phyloP scores from a whole-genome alignment of 768 basidiomycete genomes.

The Leccinum obscurum region DNA sequence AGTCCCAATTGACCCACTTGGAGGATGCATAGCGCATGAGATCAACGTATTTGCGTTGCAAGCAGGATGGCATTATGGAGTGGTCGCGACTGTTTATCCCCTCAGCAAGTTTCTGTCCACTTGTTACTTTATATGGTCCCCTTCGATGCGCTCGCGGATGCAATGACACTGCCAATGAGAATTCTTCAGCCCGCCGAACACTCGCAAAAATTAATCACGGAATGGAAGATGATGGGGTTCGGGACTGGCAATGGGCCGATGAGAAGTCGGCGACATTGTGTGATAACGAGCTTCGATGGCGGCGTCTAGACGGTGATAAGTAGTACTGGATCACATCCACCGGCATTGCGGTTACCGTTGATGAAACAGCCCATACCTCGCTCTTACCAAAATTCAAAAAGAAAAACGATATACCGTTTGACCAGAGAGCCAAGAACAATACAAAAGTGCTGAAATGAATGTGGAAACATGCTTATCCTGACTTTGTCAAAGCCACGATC shows the following conservation, averaged over 20 bases:
- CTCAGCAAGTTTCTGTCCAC: background rate
- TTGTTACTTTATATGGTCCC: background rate
- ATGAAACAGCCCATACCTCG: background rate
- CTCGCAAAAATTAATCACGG: background rate
- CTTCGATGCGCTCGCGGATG: background rate
- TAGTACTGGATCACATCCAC: too few relatives aligned
- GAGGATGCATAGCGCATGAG: constrained; percentile 31
- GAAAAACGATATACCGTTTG: background rate
- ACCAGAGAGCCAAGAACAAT: background rate
- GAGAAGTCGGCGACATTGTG: background rate
- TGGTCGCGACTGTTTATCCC: background rate
- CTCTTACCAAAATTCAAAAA: background rate
- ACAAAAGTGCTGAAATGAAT: too few relatives aligned
- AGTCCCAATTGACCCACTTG: constrained; percentile 41
- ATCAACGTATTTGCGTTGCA: constrained; percentile 37
- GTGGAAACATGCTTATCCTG: too few relatives aligned
- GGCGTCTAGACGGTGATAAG: background rate
- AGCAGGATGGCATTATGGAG: constrained; percentile 3
- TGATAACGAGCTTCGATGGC: background rate
- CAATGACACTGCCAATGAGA: too few relatives aligned
- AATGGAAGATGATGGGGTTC: background rate
- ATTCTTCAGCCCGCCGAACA: background rate
- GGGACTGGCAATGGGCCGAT: background rate
- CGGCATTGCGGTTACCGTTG: too few relatives aligned
- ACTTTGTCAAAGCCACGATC: too few relatives aligned